phyloP scores from a whole-genome alignment of 495 filamentous ascomycete genomes.

The Tirmania nivea region DNA sequence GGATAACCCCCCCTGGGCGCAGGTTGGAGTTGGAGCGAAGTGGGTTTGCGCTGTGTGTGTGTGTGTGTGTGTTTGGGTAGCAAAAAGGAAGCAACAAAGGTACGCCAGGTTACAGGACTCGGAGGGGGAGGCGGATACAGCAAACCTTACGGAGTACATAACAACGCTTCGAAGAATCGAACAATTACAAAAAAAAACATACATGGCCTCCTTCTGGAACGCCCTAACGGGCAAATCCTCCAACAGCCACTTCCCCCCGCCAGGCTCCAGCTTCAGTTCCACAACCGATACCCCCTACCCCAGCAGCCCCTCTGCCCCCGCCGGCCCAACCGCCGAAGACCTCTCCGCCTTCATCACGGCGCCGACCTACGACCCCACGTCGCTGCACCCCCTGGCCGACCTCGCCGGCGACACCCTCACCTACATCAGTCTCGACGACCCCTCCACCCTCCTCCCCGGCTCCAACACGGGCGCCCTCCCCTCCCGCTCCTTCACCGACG shows the following conservation, averaged over 20 bases:
- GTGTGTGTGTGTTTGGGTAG: too few relatives aligned
- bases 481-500: conserved; percentile 89
- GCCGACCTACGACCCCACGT: conserved; percentile 56
- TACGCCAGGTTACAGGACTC: too few relatives aligned
- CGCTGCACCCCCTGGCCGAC: conserved; percentile 83
- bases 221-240: conserved; percentile 58
- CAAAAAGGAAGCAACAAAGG: too few relatives aligned
- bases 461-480: conserved; percentile 56
- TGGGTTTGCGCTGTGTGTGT: too few relatives aligned
- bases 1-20: too few relatives aligned
- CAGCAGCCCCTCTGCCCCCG: conserved; percentile 10
- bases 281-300: conserved; percentile 13
- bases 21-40: too few relatives aligned
- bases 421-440: conserved; percentile 84
- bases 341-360: conserved; percentile 5
- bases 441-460: conserved; percentile 68
- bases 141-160: too few relatives aligned
- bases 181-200: too few relatives aligned
- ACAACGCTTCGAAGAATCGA: too few relatives aligned
- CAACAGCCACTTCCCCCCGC: conserved; percentile 22
- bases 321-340: conserved; percentile 13
- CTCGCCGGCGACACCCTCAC: conserved; percentile 52
- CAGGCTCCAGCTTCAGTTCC: conserved; percentile 1
- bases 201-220: conserved; percentile 64
- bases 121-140: too few relatives aligned